Conservation (phyloP, 257 asterid genomes). For the Echites panduratus region DNA sequence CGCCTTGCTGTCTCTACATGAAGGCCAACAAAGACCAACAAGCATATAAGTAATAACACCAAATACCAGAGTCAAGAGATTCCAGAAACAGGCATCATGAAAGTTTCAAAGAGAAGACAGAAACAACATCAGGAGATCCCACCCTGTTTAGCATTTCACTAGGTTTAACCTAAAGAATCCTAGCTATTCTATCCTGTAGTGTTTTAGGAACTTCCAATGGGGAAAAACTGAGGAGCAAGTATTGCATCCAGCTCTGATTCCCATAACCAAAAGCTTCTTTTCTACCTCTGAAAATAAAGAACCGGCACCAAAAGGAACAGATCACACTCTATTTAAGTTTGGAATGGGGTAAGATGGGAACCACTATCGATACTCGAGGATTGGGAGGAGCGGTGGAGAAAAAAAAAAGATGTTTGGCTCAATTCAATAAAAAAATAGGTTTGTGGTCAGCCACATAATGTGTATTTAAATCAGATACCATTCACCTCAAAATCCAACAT, state of each 20-base stretch:
- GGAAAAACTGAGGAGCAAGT: neutral
- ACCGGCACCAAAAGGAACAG: neutral
- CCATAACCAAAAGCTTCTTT: neutral
- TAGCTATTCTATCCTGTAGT: neutral
- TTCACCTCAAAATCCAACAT: neutral
- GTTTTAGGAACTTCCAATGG: neutral
- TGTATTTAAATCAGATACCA: neutral
- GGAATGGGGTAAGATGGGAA: too few species aligned
- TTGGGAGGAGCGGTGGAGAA: too few species aligned
- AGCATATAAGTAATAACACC: neutral
- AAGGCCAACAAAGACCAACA: conserved; percentile 10
- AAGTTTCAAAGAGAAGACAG: neutral
- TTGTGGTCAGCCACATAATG: neutral
- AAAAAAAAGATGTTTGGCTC: neutral
- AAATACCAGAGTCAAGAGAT: neutral
- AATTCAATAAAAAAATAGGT: neutral
- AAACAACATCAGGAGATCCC: neutral
- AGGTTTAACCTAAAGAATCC: neutral
- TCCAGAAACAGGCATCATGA: neutral
- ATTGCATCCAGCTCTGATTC: neutral
- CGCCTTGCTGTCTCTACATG: conserved; percentile 62
- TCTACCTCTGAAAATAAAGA: neutral
- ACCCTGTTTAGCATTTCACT: neutral
- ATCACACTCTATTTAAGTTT: neutral
- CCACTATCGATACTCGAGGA: too few species aligned